A percentile compares a stretch with the other conserved stretches of the same genome.
These are phyloP conservation scores for Leucoagaricus sp. DNA, from an alignment of 1,284 basidiomycete species.

Conservation along the genomic window DNA sequence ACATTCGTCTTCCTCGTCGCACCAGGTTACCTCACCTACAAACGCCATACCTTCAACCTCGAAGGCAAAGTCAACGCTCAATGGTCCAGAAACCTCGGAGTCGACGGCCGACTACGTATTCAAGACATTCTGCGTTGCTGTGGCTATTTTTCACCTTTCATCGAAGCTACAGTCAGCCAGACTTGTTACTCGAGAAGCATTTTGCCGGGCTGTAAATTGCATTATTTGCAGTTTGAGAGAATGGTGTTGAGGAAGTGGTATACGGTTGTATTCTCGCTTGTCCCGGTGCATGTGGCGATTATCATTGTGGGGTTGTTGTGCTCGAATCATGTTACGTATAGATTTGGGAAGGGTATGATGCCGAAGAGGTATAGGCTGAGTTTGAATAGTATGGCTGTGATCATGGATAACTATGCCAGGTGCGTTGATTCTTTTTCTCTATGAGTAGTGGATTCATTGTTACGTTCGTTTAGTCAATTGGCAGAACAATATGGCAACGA, in stretches of 20 bases:
- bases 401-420: slow-evolving; percentile 69
- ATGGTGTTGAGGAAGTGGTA: slow-evolving; percentile 57
- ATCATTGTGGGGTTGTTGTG: slow-evolving; percentile 60
- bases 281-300: slow-evolving; percentile 55
- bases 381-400: slow-evolving; percentile 60
- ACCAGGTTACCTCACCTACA: slow-evolving; percentile 74
- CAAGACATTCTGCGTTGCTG: slow-evolving; percentile 70
- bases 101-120: slow-evolving; percentile 54
- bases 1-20: slow-evolving; percentile 61
- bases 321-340: slow-evolving; percentile 71
- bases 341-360: slow-evolving; percentile 75
- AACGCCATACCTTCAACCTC: slow-evolving; percentile 64
- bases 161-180: slow-evolving; percentile 65
- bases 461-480: slow-evolving; percentile 36
- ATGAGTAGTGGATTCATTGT: slow-evolving; percentile 1
- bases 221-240: slow-evolving; percentile 55
- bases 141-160: slow-evolving; percentile 69
- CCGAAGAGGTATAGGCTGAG: slow-evolving; percentile 68
- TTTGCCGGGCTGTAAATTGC: slow-evolving; percentile 65
- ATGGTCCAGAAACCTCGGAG: slow-evolving; percentile 61
- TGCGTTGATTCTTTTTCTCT: slow-evolving; percentile 31
- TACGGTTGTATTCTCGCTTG: slow-evolving; percentile 53
- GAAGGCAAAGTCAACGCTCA: slow-evolving; percentile 73
- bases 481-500: no score
- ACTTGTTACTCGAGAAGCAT: slow-evolving; percentile 65